Evolutionary conservation across 768 basidiomycete species (phyloP).

Genomic region (Termitomyces sp.): DNA sequence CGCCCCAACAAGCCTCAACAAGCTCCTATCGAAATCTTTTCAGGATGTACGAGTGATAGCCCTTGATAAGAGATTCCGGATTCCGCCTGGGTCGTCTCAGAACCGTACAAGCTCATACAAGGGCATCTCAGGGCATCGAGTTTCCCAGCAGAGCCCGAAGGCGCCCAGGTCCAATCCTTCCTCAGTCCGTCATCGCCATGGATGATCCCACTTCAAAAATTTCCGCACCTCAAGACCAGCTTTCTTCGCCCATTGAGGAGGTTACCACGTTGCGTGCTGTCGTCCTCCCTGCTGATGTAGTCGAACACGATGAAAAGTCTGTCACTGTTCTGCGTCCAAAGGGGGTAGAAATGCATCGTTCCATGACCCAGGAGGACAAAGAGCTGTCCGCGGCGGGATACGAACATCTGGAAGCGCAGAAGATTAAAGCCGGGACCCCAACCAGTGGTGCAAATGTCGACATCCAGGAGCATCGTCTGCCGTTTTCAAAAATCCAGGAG

Average conservation of each 20-base stretch:
- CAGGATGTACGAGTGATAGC: neutral
- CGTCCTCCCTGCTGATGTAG: constrained; percentile 44
- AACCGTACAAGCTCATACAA: neutral
- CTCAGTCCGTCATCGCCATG: constrained; percentile 14
- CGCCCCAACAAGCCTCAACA: constrained; percentile 14
- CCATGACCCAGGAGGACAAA: constrained; percentile 64
- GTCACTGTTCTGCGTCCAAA: constrained; percentile 35
- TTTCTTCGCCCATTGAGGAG: constrained; percentile 26
- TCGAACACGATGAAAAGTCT: constrained; percentile 36
- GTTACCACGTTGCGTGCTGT: constrained; percentile 39
- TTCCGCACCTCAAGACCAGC: constrained; percentile 11
- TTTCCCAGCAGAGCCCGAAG: neutral
- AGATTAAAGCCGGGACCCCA: constrained; percentile 27
- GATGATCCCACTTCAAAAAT: constrained; percentile 12
- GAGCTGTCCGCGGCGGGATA: constrained; percentile 69
- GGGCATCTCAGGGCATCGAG: neutral
- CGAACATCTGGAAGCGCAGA: constrained; percentile 51
- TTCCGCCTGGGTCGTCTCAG: neutral
- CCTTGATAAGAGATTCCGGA: neutral
- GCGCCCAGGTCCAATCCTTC: neutral
- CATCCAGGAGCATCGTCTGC: constrained; percentile 52
- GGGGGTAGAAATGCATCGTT: constrained; percentile 58
- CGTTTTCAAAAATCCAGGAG: constrained; percentile 36
- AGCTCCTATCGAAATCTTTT: constrained; percentile 5
- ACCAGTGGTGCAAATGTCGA: constrained; percentile 43